These are phyloP conservation scores for Aureobasidium uvarum DNA, from an alignment of 2,329 filamentous ascomycete species.

Conservation along the genomic window DNA sequence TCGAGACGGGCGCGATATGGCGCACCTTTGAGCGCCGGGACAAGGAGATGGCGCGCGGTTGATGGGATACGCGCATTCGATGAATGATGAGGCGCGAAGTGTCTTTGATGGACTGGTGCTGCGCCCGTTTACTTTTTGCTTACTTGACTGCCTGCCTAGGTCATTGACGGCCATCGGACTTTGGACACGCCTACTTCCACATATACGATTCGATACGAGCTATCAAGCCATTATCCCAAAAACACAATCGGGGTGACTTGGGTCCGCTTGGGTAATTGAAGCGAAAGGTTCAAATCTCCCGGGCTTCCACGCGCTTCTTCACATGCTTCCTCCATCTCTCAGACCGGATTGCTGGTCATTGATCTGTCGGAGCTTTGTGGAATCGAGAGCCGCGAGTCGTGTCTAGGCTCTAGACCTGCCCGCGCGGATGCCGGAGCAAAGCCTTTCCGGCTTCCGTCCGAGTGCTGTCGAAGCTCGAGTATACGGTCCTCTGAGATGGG, in stretches of 20 bases:
- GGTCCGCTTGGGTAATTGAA: neutral
- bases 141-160: neutral
- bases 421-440: neutral
- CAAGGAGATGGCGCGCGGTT: slow-evolving; percentile 3
- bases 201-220: neutral
- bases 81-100: neutral
- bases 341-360: neutral
- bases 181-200: slow-evolving; percentile 5
- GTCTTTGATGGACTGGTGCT: neutral
- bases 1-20: slow-evolving; percentile 1
- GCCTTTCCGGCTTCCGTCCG: neutral
- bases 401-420: neutral
- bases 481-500: no score
- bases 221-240: neutral
- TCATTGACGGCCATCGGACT: slow-evolving; percentile 12
- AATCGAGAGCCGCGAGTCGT: no score
- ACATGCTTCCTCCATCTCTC: neutral
- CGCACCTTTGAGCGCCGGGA: neutral
- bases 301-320: neutral
- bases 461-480: no score
- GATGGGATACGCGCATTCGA: neutral
- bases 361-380: neutral
- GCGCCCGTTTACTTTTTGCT: slow-evolving; percentile 23
- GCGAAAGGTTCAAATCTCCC: neutral
- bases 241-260: neutral